Evolutionary conservation across 2,329 filamentous ascomycete genomes (phyloP), one percentile per base, ranked within the genome.

Genomic region (Colletotrichum tropicicola): DNA sequence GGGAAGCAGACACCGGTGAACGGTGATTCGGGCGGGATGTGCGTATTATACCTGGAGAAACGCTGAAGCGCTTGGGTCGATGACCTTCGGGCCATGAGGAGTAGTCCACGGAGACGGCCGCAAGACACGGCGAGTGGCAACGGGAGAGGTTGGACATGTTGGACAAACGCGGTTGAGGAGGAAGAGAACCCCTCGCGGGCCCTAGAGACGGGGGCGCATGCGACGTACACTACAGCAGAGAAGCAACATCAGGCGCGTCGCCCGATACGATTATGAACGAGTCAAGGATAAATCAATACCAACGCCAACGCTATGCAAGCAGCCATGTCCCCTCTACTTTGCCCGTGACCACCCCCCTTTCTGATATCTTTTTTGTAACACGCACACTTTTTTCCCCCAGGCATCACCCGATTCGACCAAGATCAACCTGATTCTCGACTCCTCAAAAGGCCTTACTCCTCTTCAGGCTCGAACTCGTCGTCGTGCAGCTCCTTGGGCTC

Each of bases 401-500:
- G n/a, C n/a, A n/a, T n/a, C n/a, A n/a, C n/a, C n/a, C n/a, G n/a
- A n/a, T n/a, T n/a, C n/a, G n/a, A n/a, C n/a, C n/a, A n/a, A n/a
- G n/a, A n/a, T n/a, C n/a, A n/a, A n/a, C n/a, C n/a, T n/a, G n/a
- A n/a, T n/a, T n/a, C n/a, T n/a, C 30, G n/a, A 10, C 21, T 30
- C 44, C 53, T 66, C 41, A 66, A 65, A 17, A 17, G n/a, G 13
- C 35, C 59, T 45, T 30, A 19, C 3, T 45, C 35, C 39, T 66
- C 69, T 43, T 73, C 70, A 6, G 39, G 27, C 49, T 79, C 77
- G 45, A 79, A 75, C 12, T 82, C 79, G 12, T 82, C 82, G 68
- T 93, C 91, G 59, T 87, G 86, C 6, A 93, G 91, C 76, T 98
- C 94, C 71, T 87, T 90, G 8, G 94, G 94, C 77, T 98, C 94